Conservation (phyloP, 2,329 filamentous ascomycete genomes). For the Falciphora oryzae region DNA sequence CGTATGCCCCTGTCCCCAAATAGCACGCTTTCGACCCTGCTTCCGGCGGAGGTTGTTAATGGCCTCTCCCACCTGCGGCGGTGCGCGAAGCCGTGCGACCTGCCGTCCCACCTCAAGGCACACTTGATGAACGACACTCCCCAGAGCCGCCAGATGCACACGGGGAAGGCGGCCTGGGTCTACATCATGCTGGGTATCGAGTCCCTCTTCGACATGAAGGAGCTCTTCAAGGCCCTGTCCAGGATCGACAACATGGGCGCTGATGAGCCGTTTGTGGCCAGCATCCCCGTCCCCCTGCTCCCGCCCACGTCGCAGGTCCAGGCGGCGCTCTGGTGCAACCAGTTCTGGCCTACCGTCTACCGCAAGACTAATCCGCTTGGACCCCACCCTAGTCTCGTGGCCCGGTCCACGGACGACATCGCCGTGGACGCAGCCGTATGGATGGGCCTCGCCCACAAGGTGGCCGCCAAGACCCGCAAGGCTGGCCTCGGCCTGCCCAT, state of each 20-base stretch:
- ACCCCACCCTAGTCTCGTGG: constrained; percentile 70
- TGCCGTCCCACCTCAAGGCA: constrained; percentile 60
- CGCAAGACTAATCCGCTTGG: constrained; percentile 83
- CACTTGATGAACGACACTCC: constrained; percentile 55
- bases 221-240: constrained; percentile 43
- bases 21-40: constrained; percentile 50
- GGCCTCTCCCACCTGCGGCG: constrained; percentile 67
- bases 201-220: constrained; percentile 45
- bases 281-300: constrained; percentile 64
- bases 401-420: constrained; percentile 64
- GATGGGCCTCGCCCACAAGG: constrained; percentile 61
- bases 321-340: constrained; percentile 65
- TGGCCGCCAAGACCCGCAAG: constrained; percentile 53
- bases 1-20: background rate
- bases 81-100: constrained; percentile 65
- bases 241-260: constrained; percentile 45
- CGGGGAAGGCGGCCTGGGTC: constrained; percentile 54
- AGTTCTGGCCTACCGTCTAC: constrained; percentile 82
- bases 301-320: constrained; percentile 72
- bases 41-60: constrained; percentile 56
- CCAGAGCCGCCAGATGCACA: constrained; percentile 49
- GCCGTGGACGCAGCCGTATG: constrained; percentile 56
- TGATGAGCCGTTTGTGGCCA: constrained; percentile 49
- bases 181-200: constrained; percentile 51
- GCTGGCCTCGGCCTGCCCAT: constrained; percentile 60